phyloP scores from a whole-genome alignment of 73 alveolate genomes.

The Tetrahymena elliotti region DNA sequence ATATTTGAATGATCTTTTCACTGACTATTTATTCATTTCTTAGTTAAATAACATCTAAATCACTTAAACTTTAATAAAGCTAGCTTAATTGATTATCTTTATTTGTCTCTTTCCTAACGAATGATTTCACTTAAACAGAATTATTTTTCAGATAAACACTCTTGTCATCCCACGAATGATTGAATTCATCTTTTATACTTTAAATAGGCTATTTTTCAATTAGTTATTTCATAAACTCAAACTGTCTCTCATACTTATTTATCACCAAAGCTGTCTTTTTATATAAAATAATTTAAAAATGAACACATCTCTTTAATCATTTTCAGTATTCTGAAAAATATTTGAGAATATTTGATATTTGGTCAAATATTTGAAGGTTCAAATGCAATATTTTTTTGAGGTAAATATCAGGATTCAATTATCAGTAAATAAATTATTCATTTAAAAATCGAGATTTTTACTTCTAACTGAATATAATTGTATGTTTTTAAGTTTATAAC shows the following conservation, averaged over 20 bases:
- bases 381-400: too few species aligned
- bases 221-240: neutral
- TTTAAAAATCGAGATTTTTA: too few species aligned
- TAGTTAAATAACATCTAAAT: neutral
- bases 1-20: neutral
- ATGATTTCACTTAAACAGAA: neutral
- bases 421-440: too few species aligned
- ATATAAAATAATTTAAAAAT: too few species aligned
- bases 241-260: neutral
- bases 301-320: too few species aligned
- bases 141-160: neutral
- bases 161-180: neutral
- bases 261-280: neutral
- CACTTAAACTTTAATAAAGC: neutral
- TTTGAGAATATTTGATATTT: too few species aligned
- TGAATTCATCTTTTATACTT: neutral
- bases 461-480: too few species aligned
- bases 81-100: neutral
- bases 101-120: neutral
- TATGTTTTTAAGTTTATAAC: too few species aligned
- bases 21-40: neutral
- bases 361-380: too few species aligned
- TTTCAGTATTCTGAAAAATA: too few species aligned
- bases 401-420: too few species aligned
- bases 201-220: neutral